Evolutionary conservation across 768 basidiomycete genomes (phyloP), one percentile per base, ranked within the genome.

Genomic region (Macrolepiota fuliginosa): DNA sequence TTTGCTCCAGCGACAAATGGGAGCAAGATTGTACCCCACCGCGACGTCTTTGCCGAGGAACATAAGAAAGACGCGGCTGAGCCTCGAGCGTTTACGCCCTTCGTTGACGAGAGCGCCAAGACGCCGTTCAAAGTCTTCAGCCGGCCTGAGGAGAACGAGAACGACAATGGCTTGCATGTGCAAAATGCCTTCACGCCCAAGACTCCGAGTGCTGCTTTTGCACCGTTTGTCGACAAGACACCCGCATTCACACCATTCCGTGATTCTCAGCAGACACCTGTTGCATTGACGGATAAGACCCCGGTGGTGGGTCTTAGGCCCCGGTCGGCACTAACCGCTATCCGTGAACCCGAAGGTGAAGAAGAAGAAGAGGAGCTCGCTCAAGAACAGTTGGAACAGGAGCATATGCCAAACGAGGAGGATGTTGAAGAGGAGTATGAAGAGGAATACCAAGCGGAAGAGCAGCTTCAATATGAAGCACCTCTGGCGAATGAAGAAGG

Each of bases 41-140:
- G 79, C 24, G 79, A 81, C 51, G 77, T 77, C 11, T 77, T 77
- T 63, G 35, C 46, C 10, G 79, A 81, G 56, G 76, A 77, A 57
- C 74, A 77, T 62, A 78, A 79, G 35, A 79, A 77, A 64, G 76
- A 77, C 11, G 65, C 73, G 49, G 71, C 76, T 1, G 78, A 77
- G 64, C 60, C 71, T 32, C 61, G 63, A 17, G 63, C 74, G 6
- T 81, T 80, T 66, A 73, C 72, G 6, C 76, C 78, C 0, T 77
- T 78, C 61, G 70, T 75, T 27, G 80, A 80, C 40, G 78, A 81
- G 58, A 78, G 75, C 63, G 73, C 72, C n/a, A 73, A 73, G 56
- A 80, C 82, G 7, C 81, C 83, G 2, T 83, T 79, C 79, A 77
- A 89, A 64, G 90, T 92, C 19, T 92, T 92, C 72, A 89, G 85